Base-by-base conservation (phyloP, 192 early-diverging fungal species). In the Linnemannia schmuckeri region DNA sequence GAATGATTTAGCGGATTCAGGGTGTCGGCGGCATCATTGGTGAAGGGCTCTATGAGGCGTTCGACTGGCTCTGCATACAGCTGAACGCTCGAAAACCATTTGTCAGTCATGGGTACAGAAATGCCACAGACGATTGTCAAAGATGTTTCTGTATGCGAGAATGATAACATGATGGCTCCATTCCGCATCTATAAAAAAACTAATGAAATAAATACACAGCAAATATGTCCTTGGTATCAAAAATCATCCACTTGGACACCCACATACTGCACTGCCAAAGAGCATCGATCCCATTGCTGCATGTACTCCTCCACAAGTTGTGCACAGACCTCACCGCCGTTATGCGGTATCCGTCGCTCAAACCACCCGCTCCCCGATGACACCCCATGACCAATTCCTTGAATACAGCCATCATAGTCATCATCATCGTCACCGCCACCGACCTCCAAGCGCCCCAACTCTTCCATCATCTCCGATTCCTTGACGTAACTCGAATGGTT, bases 321-420 rank as follows among this genome's bases (percentile, higher is more conserved):
- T 17, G 83, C 83, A 57, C 83, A 85, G 5, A 85, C 69, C 33
- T 80, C 78, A 5, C 83, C 83, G 6, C 83, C 83, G 68, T 85
- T 61, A 52, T 85, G 78, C 6, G 83, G 75, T 79, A 80, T 85
- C 55, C 83, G 47, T 66, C 78, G 70, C 35, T 85, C 78, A 66
- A 80, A 77, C 82, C 82, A 84, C 0, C 37, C 68, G 33, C 22
- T 61, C 47, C 20, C 20, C 27, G 30, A 54, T 61, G 41, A 30
- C n/a, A 70, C 40, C 2, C 40, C 77, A 3, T 18, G 30, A 5
- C 68, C 77, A 70, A 18, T 33, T 49, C 57, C 63, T 33, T 42
- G 61, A 10, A 8, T 57, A 30, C 40, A 49, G 37, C 38, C 71
- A 63, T 30, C 30, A 41, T 24, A 17, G 49, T 72, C n/a, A n/a